Percentiles rank a stretch among this genome's conserved stretches.
These are phyloP conservation scores for Tetrapisispora arboricola DNA, from an alignment of 805 yeast species.

Conservation along the genomic window DNA sequence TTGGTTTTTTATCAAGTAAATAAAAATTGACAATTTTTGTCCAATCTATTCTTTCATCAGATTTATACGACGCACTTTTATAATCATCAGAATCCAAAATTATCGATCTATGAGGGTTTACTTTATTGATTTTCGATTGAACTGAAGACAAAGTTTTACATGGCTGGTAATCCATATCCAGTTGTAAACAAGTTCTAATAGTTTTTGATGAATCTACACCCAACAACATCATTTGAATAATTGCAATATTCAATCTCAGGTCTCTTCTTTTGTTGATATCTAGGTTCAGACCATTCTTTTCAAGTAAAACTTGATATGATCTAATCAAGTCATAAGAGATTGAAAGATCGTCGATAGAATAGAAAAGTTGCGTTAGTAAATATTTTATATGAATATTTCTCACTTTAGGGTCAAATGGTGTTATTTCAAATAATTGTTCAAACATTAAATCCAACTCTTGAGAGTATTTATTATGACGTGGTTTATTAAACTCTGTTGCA, in stretches of 20 bases:
- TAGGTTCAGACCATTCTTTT: conserved; percentile 19
- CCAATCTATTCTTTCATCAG: conserved; percentile 19
- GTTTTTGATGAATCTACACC: conserved; percentile 41
- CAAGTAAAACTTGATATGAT: conserved; percentile 18
- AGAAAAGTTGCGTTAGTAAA: conserved; percentile 13
- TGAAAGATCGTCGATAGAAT: conserved; percentile 20
- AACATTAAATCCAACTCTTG: conserved; percentile 23
- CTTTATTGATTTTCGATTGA: conserved; percentile 34
- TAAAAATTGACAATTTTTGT: conserved; percentile 32
- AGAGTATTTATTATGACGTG: conserved; percentile 10
- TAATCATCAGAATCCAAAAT: conserved; percentile 38
- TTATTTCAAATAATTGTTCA: conserved; percentile 28
- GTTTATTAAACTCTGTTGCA: neutral
- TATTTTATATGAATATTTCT: conserved; percentile 19
- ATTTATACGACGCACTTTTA: conserved; percentile 4
- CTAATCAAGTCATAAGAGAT: conserved; percentile 17
- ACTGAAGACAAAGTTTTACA: conserved; percentile 52
- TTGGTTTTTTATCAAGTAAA: conserved; percentile 34
- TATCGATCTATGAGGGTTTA: conserved; percentile 30
- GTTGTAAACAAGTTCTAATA: conserved; percentile 59
- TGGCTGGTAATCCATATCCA: conserved; percentile 58
- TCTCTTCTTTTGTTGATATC: conserved; percentile 21
- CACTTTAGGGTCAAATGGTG: conserved; percentile 36
- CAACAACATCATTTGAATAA: conserved; percentile 41
- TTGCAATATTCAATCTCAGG: conserved; percentile 24